phyloP scores from a whole-genome alignment of 805 yeast species.

The Wickerhamomyces ciferrii region DNA sequence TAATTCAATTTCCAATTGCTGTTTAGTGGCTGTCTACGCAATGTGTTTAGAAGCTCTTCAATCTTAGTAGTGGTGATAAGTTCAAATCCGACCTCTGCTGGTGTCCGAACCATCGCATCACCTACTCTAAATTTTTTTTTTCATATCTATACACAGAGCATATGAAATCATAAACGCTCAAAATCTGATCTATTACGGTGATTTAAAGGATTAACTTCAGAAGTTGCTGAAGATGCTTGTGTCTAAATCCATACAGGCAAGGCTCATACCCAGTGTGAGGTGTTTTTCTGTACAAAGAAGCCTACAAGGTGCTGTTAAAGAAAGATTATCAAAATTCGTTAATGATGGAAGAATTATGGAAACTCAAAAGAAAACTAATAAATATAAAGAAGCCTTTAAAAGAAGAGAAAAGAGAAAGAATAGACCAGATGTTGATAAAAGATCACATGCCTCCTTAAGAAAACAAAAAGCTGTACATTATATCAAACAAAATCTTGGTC shows the following conservation, averaged over 20 bases:
- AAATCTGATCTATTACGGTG: too few relatives aligned
- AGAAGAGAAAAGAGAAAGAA: not conserved
- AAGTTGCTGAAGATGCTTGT: too few relatives aligned
- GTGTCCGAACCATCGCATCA: not conserved
- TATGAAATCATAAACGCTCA: too few relatives aligned
- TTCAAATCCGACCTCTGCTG: not conserved
- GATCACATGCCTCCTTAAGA: not conserved
- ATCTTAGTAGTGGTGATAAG: not conserved
- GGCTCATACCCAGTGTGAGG: not conserved
- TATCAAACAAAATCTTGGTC: conserved; percentile 13
- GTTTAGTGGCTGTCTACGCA: too few relatives aligned
- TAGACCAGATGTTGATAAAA: not conserved
- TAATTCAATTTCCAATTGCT: too few relatives aligned
- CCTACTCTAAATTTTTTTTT: not conserved
- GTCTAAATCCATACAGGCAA: not conserved
- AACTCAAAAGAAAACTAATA: not conserved
- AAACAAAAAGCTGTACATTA: conserved; percentile 21
- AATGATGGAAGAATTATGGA: not conserved
- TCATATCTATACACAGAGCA: too few relatives aligned
- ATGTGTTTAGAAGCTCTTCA: too few relatives aligned
- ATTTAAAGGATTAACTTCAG: too few relatives aligned
- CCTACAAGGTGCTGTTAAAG: not conserved
- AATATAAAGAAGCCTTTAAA: not conserved
- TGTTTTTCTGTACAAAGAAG: not conserved
- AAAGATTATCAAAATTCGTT: not conserved